Evolutionary conservation across 352 stramenopile species (phyloP).

Genomic region (Pythium vanterpoolii): DNA sequence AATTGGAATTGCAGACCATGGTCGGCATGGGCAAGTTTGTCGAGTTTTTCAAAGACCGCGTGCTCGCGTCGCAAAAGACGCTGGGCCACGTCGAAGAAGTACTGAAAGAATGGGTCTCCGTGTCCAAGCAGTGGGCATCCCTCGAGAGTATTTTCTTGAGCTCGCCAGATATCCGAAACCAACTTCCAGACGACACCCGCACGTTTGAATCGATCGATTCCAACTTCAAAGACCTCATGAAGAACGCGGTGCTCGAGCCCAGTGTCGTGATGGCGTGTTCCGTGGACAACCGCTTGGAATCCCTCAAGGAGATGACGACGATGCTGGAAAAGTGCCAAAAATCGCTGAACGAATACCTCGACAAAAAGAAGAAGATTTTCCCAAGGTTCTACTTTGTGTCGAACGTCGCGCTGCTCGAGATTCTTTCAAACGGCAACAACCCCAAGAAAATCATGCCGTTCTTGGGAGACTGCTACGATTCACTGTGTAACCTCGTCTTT

Average conservation of each 20-base stretch:
- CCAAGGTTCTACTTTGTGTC: slow-evolving; percentile 90
- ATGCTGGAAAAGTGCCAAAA: slow-evolving; percentile 90
- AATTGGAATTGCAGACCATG: slow-evolving; percentile 87
- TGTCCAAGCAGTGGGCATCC: slow-evolving; percentile 86
- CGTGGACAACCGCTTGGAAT: slow-evolving; percentile 77
- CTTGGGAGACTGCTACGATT: slow-evolving; percentile 97
- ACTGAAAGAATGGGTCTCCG: slow-evolving; percentile 84
- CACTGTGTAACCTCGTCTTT: slow-evolving; percentile 85
- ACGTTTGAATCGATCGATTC: slow-evolving; percentile 88
- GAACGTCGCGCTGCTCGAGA: slow-evolving; percentile 84
- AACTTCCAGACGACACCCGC: slow-evolving; percentile 81
- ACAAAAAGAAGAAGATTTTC: slow-evolving; percentile 93
- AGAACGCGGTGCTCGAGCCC: slow-evolving; percentile 84
- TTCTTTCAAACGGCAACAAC: slow-evolving; percentile 91
- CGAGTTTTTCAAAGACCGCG: slow-evolving; percentile 87
- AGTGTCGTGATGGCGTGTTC: slow-evolving; percentile 75
- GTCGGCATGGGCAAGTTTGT: slow-evolving; percentile 91
- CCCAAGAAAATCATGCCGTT: slow-evolving; percentile 98
- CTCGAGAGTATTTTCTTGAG: slow-evolving; percentile 89
- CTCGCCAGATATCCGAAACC: slow-evolving; percentile 86
- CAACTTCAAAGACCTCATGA: slow-evolving; percentile 90
- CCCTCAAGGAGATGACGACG: slow-evolving; percentile 84
- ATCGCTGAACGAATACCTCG: slow-evolving; percentile 84
- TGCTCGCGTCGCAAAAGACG: slow-evolving; percentile 74
- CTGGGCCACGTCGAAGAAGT: slow-evolving; percentile 85